Percentiles rank a stretch among this genome's conserved stretches.
phyloP scores from a whole-genome alignment of 2,329 filamentous ascomycete species.

The Neopestalotiopsis sp. region DNA sequence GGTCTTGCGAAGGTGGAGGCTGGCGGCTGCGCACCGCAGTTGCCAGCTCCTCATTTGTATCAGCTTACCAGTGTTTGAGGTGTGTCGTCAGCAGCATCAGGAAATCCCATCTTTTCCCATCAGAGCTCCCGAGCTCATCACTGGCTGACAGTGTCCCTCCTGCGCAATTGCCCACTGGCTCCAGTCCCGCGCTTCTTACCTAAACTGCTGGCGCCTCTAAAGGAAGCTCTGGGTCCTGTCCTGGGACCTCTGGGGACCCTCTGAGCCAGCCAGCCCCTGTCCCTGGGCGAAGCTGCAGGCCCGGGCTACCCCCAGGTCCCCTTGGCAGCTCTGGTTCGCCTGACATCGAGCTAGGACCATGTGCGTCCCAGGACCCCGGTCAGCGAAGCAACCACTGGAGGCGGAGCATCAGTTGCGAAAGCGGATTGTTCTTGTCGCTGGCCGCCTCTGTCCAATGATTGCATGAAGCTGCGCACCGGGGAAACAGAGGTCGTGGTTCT shows the following conservation, averaged over 20 bases:
- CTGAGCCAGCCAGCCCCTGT: background rate
- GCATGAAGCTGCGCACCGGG: background rate
- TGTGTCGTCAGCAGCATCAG: background rate
- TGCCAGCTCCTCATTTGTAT: background rate
- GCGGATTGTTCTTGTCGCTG: background rate
- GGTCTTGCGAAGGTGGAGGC: background rate
- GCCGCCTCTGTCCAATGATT: background rate
- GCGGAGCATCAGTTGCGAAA: background rate
- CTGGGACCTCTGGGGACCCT: background rate
- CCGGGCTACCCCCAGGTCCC: background rate
- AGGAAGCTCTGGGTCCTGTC: background rate
- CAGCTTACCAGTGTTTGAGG: background rate
- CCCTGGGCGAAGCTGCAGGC: background rate
- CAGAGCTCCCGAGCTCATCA: background rate
- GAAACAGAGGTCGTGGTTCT: background rate
- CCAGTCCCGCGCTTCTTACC: background rate
- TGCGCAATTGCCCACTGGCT: background rate
- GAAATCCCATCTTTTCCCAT: background rate
- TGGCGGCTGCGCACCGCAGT: background rate
- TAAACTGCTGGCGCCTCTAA: background rate
- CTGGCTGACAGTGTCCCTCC: background rate
- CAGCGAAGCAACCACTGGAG: background rate
- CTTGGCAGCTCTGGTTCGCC: background rate
- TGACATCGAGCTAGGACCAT: background rate
- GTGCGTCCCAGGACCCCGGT: background rate